Evolutionary conservation across 176 grass and related monocot species (phyloP), one percentile per base, ranked within the genome.

Genomic region (Bonia amplexicaulis): DNA sequence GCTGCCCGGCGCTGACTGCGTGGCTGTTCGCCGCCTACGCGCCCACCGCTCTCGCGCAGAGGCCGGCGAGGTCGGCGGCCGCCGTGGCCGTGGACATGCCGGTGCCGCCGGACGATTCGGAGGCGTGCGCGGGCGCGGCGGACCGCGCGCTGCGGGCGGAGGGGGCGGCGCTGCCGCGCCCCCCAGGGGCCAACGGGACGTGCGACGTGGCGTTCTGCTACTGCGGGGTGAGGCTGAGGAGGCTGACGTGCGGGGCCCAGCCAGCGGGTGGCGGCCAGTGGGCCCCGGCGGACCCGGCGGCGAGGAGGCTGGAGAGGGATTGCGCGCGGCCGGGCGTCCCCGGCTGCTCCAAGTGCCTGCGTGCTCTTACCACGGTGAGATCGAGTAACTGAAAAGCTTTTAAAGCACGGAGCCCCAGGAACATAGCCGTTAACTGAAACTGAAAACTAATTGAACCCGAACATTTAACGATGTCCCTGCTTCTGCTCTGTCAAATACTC

Each of bases 1-100:
- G 96, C 93, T 99, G 96, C 78, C 96, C 96, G 9, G 82, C 86
- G 49, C 90, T 99, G 8, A 91, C 93, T 39, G 93, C 93, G 17
- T 99, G 94, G 88, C 81, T 99, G 57, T 94, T 96, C 84, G 91
- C 93, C 4, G 86, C 96, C 27, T 99, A 94, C 85, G 92, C 96
- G 53, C 83, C 91, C 39, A 75, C 91, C 20, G 92, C 90, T 58
- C 93, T 99, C 12, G 74, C 86, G 1, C 70, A 64, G 17, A 76
- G 59, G 27, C 51, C 62, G 1, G 41, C 75, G 11, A 33, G 58
- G 63, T 1, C 86, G 47, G 41, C 73, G 20, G 70, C 84, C 1
- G 63, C 61, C 12, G 77, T 73, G 12, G 49, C 73, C 15, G 89
- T 91, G 73, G 91, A 94, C 19, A 73, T 98, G 82, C 93, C 96